Percentiles rank a stretch among this genome's conserved stretches.
phyloP scores from a whole-genome alignment of 2,329 filamentous ascomycete species.

The Penicillium sp. region DNA sequence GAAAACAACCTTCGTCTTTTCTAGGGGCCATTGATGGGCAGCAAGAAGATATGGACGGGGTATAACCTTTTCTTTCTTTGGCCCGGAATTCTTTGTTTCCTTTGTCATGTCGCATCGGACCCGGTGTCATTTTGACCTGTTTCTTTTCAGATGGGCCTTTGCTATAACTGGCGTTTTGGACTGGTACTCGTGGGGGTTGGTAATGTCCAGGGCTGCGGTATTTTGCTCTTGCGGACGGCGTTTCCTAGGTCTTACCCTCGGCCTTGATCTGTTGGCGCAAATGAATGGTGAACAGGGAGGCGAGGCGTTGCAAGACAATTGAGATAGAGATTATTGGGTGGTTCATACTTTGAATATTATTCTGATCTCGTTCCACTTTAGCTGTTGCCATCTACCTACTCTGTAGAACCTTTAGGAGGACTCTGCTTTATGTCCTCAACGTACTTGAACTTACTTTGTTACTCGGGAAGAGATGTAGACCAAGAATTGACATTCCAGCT shows the following conservation, averaged over 20 bases:
- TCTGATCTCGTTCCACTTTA: background rate
- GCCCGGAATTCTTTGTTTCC: background rate
- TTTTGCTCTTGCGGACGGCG: background rate
- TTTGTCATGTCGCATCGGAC: slow-evolving; percentile 8
- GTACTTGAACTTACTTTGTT: too few relatives aligned
- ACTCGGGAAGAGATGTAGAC: too few relatives aligned
- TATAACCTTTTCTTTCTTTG: background rate
- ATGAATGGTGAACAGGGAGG: slow-evolving; percentile 1
- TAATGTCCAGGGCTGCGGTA: background rate
- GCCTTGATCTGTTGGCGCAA: slow-evolving; percentile 3
- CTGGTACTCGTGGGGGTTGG: background rate
- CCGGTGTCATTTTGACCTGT: slow-evolving; percentile 2
- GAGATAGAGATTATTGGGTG: background rate
- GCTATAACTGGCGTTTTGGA: background rate
- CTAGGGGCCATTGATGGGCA: slow-evolving; percentile 23
- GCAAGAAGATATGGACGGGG: slow-evolving; percentile 18
- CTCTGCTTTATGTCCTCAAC: too few relatives aligned
- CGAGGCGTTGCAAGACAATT: background rate
- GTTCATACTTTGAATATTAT: background rate
- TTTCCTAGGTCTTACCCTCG: slow-evolving; percentile 1
- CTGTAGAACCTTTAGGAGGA: too few relatives aligned
- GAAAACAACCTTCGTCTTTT: slow-evolving; percentile 31
- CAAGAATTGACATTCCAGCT: too few relatives aligned
- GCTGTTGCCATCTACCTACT: too few relatives aligned
- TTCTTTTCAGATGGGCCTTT: background rate